Conservation (phyloP, 1,139 yeast species). For the Pichia sp. region DNA sequence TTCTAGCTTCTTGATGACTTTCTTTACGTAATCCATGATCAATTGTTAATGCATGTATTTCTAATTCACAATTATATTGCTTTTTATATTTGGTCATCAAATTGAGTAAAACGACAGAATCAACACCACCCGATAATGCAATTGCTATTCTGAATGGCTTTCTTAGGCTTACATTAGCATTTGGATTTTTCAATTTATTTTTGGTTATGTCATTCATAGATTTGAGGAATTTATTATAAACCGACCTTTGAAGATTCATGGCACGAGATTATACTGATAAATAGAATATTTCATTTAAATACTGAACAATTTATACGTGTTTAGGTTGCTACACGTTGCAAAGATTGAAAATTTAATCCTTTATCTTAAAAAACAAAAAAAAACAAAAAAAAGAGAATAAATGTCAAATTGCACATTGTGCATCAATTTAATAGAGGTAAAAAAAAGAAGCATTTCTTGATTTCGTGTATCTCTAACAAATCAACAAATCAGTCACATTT, state of each 20-base stretch:
- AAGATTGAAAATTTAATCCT: no score
- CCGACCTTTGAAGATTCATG: no score
- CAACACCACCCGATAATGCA: constrained; percentile 79
- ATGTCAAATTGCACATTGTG: no score
- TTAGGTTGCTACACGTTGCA: no score
- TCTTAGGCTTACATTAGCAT: neutral
- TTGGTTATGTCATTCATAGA: neutral
- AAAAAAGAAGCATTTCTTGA: no score
- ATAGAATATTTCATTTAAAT: no score
- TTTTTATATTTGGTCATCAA: constrained; percentile 34
- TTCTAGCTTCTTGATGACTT: constrained; percentile 20
- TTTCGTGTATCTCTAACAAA: no score
- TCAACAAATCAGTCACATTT: no score
- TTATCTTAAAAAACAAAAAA: no score
- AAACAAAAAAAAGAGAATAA: no score
- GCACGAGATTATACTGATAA: constrained; percentile 7
- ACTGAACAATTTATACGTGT: no score
- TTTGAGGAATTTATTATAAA: neutral
- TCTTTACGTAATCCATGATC: constrained; percentile 25
- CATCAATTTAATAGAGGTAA: no score
- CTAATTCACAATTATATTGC: constrained; percentile 6
- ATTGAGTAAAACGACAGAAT: constrained; percentile 62
- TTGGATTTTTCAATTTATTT: neutral
- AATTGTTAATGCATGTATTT: constrained; percentile 25
- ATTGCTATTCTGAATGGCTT: constrained; percentile 20